These are phyloP conservation scores for Physaria fendleri DNA, from an alignment of 345 rosid species.

Conservation along the genomic window DNA sequence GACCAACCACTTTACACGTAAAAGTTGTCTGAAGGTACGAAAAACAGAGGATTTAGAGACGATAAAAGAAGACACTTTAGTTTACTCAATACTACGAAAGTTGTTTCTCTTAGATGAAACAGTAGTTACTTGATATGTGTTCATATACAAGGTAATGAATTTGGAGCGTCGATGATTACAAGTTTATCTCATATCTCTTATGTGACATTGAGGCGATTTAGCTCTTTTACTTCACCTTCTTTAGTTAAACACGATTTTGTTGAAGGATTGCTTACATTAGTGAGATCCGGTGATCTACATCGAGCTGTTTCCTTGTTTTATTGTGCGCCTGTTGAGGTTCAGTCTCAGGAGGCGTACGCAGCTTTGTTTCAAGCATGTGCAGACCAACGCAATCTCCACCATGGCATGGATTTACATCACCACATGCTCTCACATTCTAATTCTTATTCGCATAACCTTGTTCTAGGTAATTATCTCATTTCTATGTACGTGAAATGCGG, in stretches of 20 bases:
- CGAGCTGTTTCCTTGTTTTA: slow-evolving; percentile 47
- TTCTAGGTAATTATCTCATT: slow-evolving; percentile 55
- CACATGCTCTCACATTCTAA: slow-evolving; percentile 37
- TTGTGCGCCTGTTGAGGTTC: slow-evolving; percentile 30
- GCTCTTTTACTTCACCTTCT: slow-evolving; percentile 19
- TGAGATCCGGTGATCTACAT: slow-evolving; percentile 28
- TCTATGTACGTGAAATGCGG: slow-evolving; percentile 65
- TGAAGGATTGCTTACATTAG: slow-evolving; percentile 19
- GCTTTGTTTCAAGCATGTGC: slow-evolving; percentile 69
- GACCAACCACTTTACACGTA: neutral
- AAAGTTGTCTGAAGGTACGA: neutral
- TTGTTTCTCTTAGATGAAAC: neutral
- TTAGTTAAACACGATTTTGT: slow-evolving; percentile 12
- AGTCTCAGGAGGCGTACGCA: slow-evolving; percentile 41
- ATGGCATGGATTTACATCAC: slow-evolving; percentile 50
- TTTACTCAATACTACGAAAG: neutral
- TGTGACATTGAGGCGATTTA: slow-evolving; percentile 19
- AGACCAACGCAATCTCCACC: slow-evolving; percentile 39
- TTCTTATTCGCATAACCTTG: slow-evolving; percentile 18
- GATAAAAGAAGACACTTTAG: neutral
- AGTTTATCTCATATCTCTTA: slow-evolving; percentile 12
- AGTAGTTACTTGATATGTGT: neutral
- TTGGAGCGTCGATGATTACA: slow-evolving; percentile 12
- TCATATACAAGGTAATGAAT: neutral
- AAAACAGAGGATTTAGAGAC: neutral